A percentile compares a stretch with the other conserved stretches of the same genome.
Evolutionary conservation across 2,329 filamentous ascomycete genomes (phyloP).

Genomic region (Hypoxylon sp.): DNA sequence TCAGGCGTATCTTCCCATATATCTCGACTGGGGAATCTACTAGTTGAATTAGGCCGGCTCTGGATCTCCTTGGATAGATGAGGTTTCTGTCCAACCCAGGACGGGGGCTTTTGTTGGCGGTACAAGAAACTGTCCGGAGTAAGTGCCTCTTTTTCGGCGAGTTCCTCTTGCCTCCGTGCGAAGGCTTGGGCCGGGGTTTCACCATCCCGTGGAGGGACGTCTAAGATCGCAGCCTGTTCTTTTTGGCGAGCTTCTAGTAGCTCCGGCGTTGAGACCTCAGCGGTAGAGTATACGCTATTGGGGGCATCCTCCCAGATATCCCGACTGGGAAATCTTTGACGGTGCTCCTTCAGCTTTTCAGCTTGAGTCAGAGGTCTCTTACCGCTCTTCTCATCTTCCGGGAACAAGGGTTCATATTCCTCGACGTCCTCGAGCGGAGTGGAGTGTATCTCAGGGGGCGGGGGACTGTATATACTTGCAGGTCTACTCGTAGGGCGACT

Average conservation of each 20-base stretch:
- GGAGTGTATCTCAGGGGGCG: slow-evolving; percentile 68
- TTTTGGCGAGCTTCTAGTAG: slow-evolving; percentile 62
- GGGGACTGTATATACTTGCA: slow-evolving; percentile 72
- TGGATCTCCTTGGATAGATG: slow-evolving; percentile 66
- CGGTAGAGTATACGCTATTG: slow-evolving; percentile 81
- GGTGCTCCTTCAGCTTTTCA: slow-evolving; percentile 67
- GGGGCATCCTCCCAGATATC: slow-evolving; percentile 98
- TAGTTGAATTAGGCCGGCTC: slow-evolving; percentile 66
- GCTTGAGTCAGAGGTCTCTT: slow-evolving; percentile 58
- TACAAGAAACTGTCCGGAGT: slow-evolving; percentile 68
- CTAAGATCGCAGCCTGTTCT: slow-evolving; percentile 56
- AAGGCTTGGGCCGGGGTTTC: slow-evolving; percentile 75
- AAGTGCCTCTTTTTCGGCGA: slow-evolving; percentile 70
- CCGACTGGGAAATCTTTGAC: slow-evolving; percentile 87
- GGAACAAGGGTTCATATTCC: slow-evolving; percentile 95
- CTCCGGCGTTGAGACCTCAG: slow-evolving; percentile 88
- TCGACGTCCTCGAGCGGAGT: slow-evolving; percentile 89
- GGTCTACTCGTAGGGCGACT: slow-evolving; percentile 77
- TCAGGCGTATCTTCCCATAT: slow-evolving; percentile 96
- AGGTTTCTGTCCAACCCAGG: slow-evolving; percentile 63
- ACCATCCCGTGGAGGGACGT: slow-evolving; percentile 57
- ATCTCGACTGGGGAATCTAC: slow-evolving; percentile 90
- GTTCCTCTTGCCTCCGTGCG: slow-evolving; percentile 74
- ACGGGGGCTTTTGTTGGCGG: slow-evolving; percentile 64
- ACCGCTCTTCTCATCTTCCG: slow-evolving; percentile 75